A percentile compares a stretch with the other conserved stretches of the same genome.
Conservation (phyloP, 1,139 yeast species). For the Geotrichum candidum region DNA sequence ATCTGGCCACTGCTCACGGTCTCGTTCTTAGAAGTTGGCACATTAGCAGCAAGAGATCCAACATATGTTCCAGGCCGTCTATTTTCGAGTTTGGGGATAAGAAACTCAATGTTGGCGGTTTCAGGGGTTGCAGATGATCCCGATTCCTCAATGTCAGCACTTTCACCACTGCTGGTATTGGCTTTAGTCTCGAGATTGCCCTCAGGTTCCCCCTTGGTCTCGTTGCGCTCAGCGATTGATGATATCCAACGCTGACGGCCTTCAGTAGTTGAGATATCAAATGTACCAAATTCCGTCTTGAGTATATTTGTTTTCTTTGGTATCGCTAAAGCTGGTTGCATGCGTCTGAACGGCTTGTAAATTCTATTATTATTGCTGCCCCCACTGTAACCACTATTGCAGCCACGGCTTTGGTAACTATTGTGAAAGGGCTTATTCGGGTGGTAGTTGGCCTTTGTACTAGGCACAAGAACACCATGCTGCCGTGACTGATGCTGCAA, state of each 20-base stretch:
- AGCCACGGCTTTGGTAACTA: not conserved
- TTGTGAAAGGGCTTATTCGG: not conserved
- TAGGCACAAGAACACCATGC: not conserved
- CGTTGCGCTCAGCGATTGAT: conserved; percentile 18
- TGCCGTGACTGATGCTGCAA: not conserved
- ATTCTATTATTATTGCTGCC: not conserved
- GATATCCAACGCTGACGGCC: conserved; percentile 27
- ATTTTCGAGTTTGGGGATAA: conserved; percentile 13
- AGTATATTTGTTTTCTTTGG: conserved; percentile 34
- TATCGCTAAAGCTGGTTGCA: not conserved
- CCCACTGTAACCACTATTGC: not conserved
- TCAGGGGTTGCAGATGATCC: conserved; percentile 4
- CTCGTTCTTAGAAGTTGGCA: not conserved
- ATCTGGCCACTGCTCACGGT: not conserved
- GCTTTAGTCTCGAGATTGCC: not conserved
- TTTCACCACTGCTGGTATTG: not conserved
- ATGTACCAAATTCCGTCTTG: conserved; percentile 32
- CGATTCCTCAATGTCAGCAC: not conserved
- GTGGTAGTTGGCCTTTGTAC: not conserved
- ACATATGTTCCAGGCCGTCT: not conserved
- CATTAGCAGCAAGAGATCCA: not conserved
- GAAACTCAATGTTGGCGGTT: conserved; percentile 16
- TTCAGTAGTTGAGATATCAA: conserved; percentile 27
- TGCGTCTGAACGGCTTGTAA: not conserved
- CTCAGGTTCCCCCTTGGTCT: not conserved